Evolutionary conservation across 768 basidiomycete genomes (phyloP).

Genomic region (Russula abietina): DNA sequence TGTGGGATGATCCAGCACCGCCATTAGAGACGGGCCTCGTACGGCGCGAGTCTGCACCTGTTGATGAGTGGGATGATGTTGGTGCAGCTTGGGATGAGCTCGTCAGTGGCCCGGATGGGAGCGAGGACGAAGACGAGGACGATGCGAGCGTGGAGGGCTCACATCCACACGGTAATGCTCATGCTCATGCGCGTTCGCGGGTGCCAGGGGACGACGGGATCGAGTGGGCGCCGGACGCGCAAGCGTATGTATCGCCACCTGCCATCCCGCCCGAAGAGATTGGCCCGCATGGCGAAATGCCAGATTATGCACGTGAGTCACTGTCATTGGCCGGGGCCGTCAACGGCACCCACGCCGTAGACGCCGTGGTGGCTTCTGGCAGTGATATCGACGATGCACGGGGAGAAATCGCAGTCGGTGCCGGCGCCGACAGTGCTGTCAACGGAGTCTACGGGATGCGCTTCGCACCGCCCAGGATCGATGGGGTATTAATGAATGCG

Average conservation of each 20-base stretch:
- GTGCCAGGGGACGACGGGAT: slow-evolving; percentile 36
- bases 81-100: slow-evolving; percentile 48
- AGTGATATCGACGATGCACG: slow-evolving; percentile 22
- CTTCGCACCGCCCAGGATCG: slow-evolving; percentile 1
- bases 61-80: slow-evolving; percentile 45
- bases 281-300: slow-evolving; percentile 41
- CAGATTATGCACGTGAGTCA: slow-evolving; percentile 30
- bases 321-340: slow-evolving; percentile 11
- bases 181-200: background rate
- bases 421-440: background rate
- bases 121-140: slow-evolving; percentile 22
- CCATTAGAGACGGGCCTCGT: slow-evolving; percentile 52
- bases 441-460: slow-evolving; percentile 8
- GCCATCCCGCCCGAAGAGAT: slow-evolving; percentile 32
- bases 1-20: slow-evolving; percentile 64
- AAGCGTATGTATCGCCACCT: slow-evolving; percentile 26
- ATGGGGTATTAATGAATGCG: background rate
- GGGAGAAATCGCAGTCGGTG: background rate
- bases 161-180: background rate
- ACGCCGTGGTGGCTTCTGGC: slow-evolving; percentile 17
- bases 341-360: slow-evolving; percentile 1
- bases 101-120: slow-evolving; percentile 26
- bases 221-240: slow-evolving; percentile 48
- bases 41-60: slow-evolving; percentile 38
- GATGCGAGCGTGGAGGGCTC: slow-evolving; percentile 12